phyloP scores from a whole-genome alignment of 78 protist species.

The Dictyostelium intermedium region DNA sequence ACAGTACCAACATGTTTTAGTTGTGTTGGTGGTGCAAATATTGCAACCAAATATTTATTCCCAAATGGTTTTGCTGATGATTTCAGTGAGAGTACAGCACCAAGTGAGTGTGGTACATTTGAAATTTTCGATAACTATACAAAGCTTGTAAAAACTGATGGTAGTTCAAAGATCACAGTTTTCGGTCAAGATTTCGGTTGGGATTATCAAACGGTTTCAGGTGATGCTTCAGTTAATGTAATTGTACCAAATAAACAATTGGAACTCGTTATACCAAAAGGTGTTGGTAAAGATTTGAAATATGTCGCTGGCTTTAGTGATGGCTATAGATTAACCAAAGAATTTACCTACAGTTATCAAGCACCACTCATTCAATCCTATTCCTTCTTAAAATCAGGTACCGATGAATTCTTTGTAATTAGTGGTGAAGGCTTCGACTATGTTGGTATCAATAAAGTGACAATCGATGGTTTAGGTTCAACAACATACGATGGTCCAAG shows the following conservation, averaged over 20 bases:
- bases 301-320: background rate
- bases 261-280: background rate
- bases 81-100: background rate
- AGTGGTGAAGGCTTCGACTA: background rate
- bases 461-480: too few relatives aligned
- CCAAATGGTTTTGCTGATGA: background rate
- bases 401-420: background rate
- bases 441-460: background rate
- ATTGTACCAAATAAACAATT: background rate
- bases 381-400: background rate
- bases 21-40: background rate
- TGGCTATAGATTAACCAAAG: background rate
- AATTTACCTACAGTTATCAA: background rate
- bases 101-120: background rate
- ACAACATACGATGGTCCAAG: background rate
- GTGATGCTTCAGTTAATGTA: background rate
- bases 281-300: background rate
- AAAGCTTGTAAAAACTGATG: background rate
- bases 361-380: background rate
- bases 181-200: background rate
- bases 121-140: background rate
- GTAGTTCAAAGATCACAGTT: background rate
- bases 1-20: background rate
- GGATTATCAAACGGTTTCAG: background rate
- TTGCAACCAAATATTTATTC: background rate